A percentile compares a stretch with the other conserved stretches of the same genome.
These are phyloP conservation scores for Pyrenula massariospora DNA, from an alignment of 495 filamentous ascomycete species.

Conservation along the genomic window DNA sequence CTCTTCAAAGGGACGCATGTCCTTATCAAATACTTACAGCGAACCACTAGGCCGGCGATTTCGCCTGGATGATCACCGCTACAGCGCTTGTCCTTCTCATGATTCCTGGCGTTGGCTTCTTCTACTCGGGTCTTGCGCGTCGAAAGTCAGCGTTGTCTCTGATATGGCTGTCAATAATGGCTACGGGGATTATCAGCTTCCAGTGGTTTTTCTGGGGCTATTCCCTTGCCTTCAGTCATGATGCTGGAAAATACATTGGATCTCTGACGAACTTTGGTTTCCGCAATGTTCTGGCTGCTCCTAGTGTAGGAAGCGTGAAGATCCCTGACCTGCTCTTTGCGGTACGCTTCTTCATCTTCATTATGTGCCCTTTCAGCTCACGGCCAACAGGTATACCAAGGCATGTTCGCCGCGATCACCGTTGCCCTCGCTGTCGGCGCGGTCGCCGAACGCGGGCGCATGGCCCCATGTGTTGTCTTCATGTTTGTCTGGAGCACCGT, in stretches of 20 bases:
- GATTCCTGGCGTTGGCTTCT: constrained; percentile 96
- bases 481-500: constrained; percentile 94
- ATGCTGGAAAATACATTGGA: constrained; percentile 73
- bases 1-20: no score
- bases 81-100: constrained; percentile 91
- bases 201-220: constrained; percentile 99
- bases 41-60: constrained; percentile 77
- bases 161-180: constrained; percentile 96
- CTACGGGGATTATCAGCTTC: constrained; percentile 80
- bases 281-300: constrained; percentile 63
- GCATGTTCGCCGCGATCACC: constrained; percentile 96
- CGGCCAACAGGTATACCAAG: constrained; percentile 50
- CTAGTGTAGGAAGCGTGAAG: constrained; percentile 69
- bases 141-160: constrained; percentile 90
- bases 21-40: no score
- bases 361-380: background rate
- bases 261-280: constrained; percentile 80
- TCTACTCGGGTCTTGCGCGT: constrained; percentile 96
- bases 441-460: constrained; percentile 83
- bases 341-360: constrained; percentile 20
- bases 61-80: constrained; percentile 80
- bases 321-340: constrained; percentile 88
- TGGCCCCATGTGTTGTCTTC: constrained; percentile 89
- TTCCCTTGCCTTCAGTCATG: constrained; percentile 83
- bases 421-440: constrained; percentile 88